Percentiles rank a stretch among this genome's conserved stretches.
Conservation (phyloP, 352 stramenopile species). For the Globisporangium polare region DNA sequence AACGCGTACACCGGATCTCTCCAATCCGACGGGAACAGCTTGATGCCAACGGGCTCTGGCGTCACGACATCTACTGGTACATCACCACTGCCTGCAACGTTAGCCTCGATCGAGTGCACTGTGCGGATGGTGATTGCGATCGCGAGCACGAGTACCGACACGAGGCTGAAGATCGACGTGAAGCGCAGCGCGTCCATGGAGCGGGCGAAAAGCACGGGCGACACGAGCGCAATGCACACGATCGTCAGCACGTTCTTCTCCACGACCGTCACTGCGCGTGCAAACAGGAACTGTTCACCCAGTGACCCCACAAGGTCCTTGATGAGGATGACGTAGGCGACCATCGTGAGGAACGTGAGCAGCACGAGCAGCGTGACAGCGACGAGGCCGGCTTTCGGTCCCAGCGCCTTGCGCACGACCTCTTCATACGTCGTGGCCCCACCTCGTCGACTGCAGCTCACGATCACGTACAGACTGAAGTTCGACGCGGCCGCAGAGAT, state of each 20-base stretch:
- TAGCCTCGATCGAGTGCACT: conserved; percentile 15
- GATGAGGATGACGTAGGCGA: conserved; percentile 95
- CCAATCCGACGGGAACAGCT: conserved; percentile 59
- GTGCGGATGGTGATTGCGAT: conserved; percentile 66
- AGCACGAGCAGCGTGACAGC: conserved; percentile 84
- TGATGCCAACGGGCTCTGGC: conserved; percentile 32
- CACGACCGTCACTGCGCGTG: conserved; percentile 33
- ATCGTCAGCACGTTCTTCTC: conserved; percentile 72
- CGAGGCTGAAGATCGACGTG: conserved; percentile 77
- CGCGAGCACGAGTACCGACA: conserved; percentile 65
- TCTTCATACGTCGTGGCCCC: conserved; percentile 84
- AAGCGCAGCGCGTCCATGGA: conserved; percentile 80
- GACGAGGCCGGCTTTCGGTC: conserved; percentile 50
- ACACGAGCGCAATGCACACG: conserved; percentile 60
- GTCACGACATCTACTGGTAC: neutral
- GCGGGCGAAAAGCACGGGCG: conserved; percentile 66
- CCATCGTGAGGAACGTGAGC: conserved; percentile 93
- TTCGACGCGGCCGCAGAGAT: conserved; percentile 68
- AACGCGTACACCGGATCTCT: conserved; percentile 77
- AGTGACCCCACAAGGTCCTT: conserved; percentile 92
- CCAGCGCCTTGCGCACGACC: conserved; percentile 76
- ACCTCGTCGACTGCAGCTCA: conserved; percentile 84
- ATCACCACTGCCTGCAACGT: neutral
- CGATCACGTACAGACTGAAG: conserved; percentile 85
- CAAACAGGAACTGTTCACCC: conserved; percentile 67